Conservation (phyloP, 306 rosid genomes). For the Prunus campanulata region DNA sequence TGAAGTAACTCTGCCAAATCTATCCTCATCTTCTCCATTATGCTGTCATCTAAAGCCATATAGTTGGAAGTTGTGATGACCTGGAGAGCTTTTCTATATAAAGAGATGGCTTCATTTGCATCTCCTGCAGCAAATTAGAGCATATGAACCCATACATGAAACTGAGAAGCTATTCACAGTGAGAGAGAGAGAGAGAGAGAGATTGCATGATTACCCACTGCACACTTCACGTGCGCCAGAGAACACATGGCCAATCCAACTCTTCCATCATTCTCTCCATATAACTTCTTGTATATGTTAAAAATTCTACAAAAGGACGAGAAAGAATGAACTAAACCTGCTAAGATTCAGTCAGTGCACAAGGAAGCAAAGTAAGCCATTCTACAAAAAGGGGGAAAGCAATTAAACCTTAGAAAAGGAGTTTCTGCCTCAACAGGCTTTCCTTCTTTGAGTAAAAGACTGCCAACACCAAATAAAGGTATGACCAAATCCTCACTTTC, state of each 20-base stretch:
- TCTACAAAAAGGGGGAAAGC: constrained; percentile 9
- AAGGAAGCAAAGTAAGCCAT: constrained; percentile 10
- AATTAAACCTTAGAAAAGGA: constrained; percentile 62
- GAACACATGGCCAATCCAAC: constrained; percentile 87
- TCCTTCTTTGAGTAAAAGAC: constrained; percentile 78
- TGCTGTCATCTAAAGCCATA: constrained; percentile 63
- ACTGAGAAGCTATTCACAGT: constrained; percentile 11
- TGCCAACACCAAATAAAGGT: constrained; percentile 79
- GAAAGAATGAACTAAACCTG: constrained; percentile 12
- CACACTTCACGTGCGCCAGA: constrained; percentile 79
- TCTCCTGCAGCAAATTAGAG: constrained; percentile 51
- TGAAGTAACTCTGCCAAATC: constrained; percentile 89
- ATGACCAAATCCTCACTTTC: constrained; percentile 68
- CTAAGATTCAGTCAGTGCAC: neutral
- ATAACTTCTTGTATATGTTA: constrained; percentile 49
- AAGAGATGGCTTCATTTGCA: constrained; percentile 67
- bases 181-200: neutral
- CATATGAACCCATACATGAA: constrained; percentile 12
- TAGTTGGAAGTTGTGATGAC: constrained; percentile 66
- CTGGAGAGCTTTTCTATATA: constrained; percentile 62
- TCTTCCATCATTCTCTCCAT: constrained; percentile 84
- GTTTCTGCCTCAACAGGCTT: constrained; percentile 66
- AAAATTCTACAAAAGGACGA: constrained; percentile 49
- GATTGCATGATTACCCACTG: constrained; percentile 56
- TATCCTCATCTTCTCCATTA: constrained; percentile 76